Evolutionary conservation across 768 basidiomycete species (phyloP).

Genomic region (Boletus rufocinnamomeus): DNA sequence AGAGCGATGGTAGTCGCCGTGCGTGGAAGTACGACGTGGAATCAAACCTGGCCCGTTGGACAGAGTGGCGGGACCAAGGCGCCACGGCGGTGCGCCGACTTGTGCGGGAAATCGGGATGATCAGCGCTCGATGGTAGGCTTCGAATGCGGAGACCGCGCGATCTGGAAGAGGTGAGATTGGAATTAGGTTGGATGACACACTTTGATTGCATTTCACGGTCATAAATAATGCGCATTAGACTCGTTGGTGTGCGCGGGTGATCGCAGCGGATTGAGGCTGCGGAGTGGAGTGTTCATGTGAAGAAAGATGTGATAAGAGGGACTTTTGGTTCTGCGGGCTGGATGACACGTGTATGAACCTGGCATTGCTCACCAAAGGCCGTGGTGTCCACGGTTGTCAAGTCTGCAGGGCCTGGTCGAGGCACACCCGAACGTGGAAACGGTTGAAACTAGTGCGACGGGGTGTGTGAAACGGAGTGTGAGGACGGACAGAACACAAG

Average conservation of each 20-base stretch:
- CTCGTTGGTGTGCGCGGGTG: constrained; percentile 12
- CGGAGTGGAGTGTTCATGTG: constrained; percentile 22
- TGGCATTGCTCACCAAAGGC: background rate
- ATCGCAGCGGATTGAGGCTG: constrained; percentile 6
- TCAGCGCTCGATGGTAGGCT: constrained; percentile 8
- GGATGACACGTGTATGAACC: constrained; percentile 26
- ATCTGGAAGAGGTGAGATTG: constrained; percentile 26
- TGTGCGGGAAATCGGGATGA: constrained; percentile 26
- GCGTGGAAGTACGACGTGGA: background rate
- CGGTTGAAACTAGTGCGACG: constrained; percentile 3
- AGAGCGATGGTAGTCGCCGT: background rate
- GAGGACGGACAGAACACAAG: background rate
- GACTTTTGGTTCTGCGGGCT: constrained; percentile 5
- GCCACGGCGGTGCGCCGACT: constrained; percentile 9
- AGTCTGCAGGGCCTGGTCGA: background rate
- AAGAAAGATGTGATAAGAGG: constrained; percentile 22
- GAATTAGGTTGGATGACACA: constrained; percentile 25
- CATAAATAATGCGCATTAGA: constrained; percentile 11
- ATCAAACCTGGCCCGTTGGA: background rate
- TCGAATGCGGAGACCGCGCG: constrained; percentile 26
- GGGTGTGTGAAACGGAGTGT: constrained; percentile 1
- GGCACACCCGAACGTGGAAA: constrained; percentile 16
- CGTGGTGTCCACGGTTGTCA: constrained; percentile 29
- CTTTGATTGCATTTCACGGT: constrained; percentile 16
- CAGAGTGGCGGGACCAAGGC: background rate